A percentile compares a stretch with the other conserved stretches of the same genome.
Evolutionary conservation across 345 rosid species (phyloP).

Genomic region (Reutealis trisperma): DNA sequence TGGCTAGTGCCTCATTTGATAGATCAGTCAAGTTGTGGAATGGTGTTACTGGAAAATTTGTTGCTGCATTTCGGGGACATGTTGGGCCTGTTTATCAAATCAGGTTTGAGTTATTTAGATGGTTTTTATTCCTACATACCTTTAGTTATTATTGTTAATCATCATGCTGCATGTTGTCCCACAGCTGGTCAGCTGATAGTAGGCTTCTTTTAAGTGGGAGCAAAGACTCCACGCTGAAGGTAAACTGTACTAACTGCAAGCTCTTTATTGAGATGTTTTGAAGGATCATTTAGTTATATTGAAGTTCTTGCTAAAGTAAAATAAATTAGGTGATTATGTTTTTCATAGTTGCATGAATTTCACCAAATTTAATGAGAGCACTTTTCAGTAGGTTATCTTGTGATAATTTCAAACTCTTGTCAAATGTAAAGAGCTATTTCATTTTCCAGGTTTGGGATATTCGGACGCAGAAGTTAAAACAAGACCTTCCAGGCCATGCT

Average conservation of each 20-base stretch:
- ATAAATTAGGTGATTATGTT: neutral
- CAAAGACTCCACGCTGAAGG: slow-evolving; percentile 96
- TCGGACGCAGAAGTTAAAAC: slow-evolving; percentile 71
- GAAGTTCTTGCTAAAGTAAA: neutral
- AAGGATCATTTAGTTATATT: neutral
- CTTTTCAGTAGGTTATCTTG: neutral
- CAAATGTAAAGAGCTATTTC: slow-evolving; percentile 5
- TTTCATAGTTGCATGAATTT: neutral
- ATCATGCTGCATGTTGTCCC: slow-evolving; percentile 13
- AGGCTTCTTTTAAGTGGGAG: slow-evolving; percentile 95
- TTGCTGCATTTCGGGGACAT: slow-evolving; percentile 87
- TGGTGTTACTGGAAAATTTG: slow-evolving; percentile 80
- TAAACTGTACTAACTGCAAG: slow-evolving; percentile 15
- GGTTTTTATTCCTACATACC: neutral
- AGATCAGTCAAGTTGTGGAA: slow-evolving; percentile 92
- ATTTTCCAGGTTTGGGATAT: slow-evolving; percentile 77
- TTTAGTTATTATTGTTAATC: slow-evolving; percentile 14
- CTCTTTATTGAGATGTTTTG: neutral
- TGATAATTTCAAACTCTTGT: neutral
- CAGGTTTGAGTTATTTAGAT: slow-evolving; percentile 46
- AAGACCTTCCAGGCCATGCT: slow-evolving; percentile 95
- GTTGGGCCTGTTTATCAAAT: slow-evolving; percentile 95
- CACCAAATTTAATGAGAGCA: neutral
- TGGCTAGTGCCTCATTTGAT: slow-evolving; percentile 97
- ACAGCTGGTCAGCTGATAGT: slow-evolving; percentile 99